A percentile compares a stretch with the other conserved stretches of the same genome.
Conservation (phyloP, 2,329 filamentous ascomycete species). For the Apiospora sp. region DNA sequence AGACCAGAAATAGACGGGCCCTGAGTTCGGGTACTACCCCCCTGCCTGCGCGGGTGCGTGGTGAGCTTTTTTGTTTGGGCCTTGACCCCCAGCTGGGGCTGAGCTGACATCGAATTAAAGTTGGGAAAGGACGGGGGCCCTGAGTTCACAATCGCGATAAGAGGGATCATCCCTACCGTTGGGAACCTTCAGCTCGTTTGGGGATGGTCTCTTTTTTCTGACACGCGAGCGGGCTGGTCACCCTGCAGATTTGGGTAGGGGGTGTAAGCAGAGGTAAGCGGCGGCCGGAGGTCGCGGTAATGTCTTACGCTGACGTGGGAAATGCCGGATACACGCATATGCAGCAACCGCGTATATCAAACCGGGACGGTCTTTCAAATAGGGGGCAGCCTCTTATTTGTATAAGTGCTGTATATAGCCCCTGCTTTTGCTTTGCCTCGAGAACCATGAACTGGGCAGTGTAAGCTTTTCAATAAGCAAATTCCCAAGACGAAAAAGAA, state of each 20-base stretch:
- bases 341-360: neutral
- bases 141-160: constrained; percentile 2
- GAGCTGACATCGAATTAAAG: neutral
- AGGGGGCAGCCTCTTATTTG: neutral
- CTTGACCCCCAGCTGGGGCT: neutral
- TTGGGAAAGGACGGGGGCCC: neutral
- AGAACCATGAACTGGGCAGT: neutral
- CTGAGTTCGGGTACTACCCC: neutral
- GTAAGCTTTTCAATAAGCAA: neutral
- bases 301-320: neutral
- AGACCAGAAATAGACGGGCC: neutral
- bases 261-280: neutral
- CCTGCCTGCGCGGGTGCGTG: neutral
- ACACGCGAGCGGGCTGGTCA: neutral
- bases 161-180: too few relatives aligned
- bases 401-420: too few relatives aligned
- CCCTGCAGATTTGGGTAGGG: neutral
- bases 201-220: neutral
- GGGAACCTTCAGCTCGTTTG: neutral
- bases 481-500: too few relatives aligned
- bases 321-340: neutral
- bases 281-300: neutral
- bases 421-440: neutral
- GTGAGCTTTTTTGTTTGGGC: neutral
- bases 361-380: neutral